Conservation (phyloP, 2,329 filamentous ascomycete genomes). For the Phaeoacremonium minimum region DNA sequence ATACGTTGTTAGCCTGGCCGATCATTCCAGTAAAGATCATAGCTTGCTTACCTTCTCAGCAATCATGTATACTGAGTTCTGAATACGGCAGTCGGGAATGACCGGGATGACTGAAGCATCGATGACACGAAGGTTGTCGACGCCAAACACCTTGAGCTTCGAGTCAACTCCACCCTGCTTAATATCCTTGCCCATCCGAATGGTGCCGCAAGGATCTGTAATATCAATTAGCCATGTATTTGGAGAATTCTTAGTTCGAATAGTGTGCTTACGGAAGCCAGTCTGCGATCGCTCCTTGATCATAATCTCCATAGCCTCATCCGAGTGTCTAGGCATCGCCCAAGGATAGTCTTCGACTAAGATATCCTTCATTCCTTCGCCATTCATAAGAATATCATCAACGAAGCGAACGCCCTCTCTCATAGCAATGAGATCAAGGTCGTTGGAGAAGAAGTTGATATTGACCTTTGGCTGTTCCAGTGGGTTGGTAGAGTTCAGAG, state of each 20-base stretch:
- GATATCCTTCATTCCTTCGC: conserved; percentile 52
- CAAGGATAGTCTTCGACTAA: conserved; percentile 52
- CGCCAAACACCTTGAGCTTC: conserved; percentile 46
- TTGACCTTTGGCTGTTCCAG: conserved; percentile 54
- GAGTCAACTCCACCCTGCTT: conserved; percentile 47
- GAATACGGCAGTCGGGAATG: conserved; percentile 51
- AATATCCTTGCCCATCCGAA: conserved; percentile 46
- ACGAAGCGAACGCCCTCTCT: conserved; percentile 52
- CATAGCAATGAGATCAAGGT: conserved; percentile 52
- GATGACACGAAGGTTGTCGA: conserved; percentile 47
- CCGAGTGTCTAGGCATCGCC: conserved; percentile 51
- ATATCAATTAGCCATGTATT: no score
- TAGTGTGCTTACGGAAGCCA: conserved; percentile 41
- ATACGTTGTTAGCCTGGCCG: no score
- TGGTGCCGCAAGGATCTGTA: conserved; percentile 54
- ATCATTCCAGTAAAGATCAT: no score
- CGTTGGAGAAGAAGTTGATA: conserved; percentile 55
- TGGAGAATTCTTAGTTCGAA: conserved; percentile 10
- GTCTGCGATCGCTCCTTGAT: conserved; percentile 57
- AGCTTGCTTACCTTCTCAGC: no score
- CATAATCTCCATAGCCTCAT: conserved; percentile 50
- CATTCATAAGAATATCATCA: conserved; percentile 53
- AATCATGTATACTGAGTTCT: conserved; percentile 57
- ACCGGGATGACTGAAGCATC: conserved; percentile 54
- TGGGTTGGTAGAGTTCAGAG: conserved; percentile 50